Conservation (phyloP, 306 rosid species). For the Mimosa pudica region DNA sequence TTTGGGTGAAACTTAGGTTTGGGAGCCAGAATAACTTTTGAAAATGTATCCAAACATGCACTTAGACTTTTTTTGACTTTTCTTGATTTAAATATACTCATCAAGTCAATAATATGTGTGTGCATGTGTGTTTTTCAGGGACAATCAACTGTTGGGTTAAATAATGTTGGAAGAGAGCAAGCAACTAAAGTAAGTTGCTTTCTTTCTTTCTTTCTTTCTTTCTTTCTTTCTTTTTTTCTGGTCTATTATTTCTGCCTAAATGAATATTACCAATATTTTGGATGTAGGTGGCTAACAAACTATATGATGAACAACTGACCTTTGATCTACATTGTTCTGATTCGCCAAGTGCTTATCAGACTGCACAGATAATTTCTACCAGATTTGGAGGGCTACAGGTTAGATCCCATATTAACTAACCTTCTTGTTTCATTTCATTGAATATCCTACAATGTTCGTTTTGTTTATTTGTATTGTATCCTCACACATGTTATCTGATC, state of each 20-base stretch:
- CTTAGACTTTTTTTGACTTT: constrained; percentile 4
- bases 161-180: constrained; percentile 85
- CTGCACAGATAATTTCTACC: constrained; percentile 81
- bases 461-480: neutral
- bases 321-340: constrained; percentile 80
- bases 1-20: too few relatives aligned
- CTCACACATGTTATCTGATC: neutral
- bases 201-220: neutral
- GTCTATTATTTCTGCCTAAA: constrained; percentile 11
- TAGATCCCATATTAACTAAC: constrained; percentile 27
- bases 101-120: constrained; percentile 16
- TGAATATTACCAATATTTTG: constrained; percentile 22
- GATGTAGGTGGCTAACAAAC: constrained; percentile 72
- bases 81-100: constrained; percentile 16
- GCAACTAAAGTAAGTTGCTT: constrained; percentile 68
- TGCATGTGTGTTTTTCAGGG: constrained; percentile 58
- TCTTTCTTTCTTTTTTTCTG: neutral
- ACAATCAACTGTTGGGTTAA: constrained; percentile 75
- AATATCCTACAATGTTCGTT: constrained; percentile 9
- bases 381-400: constrained; percentile 75
- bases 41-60: too few relatives aligned
- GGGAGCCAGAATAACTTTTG: too few relatives aligned
- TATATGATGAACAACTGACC: constrained; percentile 68
- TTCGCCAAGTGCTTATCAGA: constrained; percentile 79
- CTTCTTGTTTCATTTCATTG: constrained; percentile 4